phyloP scores from a whole-genome alignment of 345 rosid genomes.

The Lepidium didymum region DNA sequence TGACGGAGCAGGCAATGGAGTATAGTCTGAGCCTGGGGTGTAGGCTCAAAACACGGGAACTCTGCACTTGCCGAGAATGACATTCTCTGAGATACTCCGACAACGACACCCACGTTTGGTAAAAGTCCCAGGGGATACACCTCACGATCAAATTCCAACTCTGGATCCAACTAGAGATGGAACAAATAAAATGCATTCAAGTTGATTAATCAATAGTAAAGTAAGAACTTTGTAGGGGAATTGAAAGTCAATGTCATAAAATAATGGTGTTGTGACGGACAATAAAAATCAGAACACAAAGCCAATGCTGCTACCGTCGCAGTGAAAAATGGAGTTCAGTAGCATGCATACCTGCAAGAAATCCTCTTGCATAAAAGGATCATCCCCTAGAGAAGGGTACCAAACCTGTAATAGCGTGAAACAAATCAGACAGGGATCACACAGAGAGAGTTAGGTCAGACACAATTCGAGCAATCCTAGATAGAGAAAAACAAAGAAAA shows the following conservation, averaged over 20 bases:
- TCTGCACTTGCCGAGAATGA: constrained; percentile 96
- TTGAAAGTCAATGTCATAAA: background rate
- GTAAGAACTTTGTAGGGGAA: background rate
- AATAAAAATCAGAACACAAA: background rate
- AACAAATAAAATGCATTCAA: background rate
- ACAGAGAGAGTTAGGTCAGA: background rate
- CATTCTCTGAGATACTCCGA: constrained; percentile 94
- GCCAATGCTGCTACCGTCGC: background rate
- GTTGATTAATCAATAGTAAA: background rate
- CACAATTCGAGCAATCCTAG: background rate
- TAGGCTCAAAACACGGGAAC: constrained; percentile 95
- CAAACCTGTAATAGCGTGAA: constrained; percentile 75
- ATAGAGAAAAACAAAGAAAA: background rate
- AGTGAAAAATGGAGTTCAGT: background rate
- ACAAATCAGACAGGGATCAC: constrained; percentile 24
- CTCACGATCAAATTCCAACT: constrained; percentile 96
- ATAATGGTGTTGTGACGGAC: background rate
- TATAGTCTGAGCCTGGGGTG: constrained; percentile 98
- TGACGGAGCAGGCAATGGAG: constrained; percentile 95
- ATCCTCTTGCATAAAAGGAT: constrained; percentile 90
- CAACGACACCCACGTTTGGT: constrained; percentile 94
- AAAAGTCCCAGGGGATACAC: constrained; percentile 94
- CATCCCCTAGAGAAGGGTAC: constrained; percentile 93
- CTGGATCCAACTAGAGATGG: constrained; percentile 82
- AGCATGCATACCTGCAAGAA: constrained; percentile 73